Evolutionary conservation across 257 asterid genomes (phyloP), one percentile per base, ranked within the genome.

Genomic region (Capsicum pubescens): DNA sequence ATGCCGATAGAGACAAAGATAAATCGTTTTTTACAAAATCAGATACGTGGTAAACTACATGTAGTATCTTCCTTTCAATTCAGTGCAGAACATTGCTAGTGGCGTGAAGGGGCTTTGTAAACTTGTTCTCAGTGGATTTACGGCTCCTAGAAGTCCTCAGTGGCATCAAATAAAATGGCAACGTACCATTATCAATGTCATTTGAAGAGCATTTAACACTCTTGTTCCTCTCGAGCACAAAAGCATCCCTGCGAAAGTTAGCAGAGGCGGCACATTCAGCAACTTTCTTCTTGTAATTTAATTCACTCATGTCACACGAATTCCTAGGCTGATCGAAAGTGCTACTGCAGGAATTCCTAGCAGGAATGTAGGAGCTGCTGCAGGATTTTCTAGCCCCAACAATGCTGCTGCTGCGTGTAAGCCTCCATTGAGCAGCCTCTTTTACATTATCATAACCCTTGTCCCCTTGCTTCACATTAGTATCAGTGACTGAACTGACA

Each of bases 151-250:
- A 83, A 84, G 91, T 91, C 89, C 93, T 90, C 92, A 93, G 81
- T 12, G 99, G 98, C 64, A 97, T 92, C 93, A 93, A 87, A 88
- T 95, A 92, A 90, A 95, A 93, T 4, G 97, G 97, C 58, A 86
- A 79, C 4, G 83, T 82, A 67, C 92, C 92, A 61, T 86, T 87
- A 15, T 90, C 93, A 39, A 91, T 84, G 58, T 88, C 89, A 60
- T 84, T 87, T 6, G 93, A 83, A 17, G 87, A 76, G 77, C 86
- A 84, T 32, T 89, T 89, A 26, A 80, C 79, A 71, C 91, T 89
- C 84, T 17, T 70, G 69, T 87, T 89, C 77, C 92, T 82, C 86
- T 90, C 94, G 88, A 89, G 88, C 78, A 87, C 83, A 61, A 88
- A 91, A 9, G 87, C 91, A 82, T 86, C 95, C 87, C 85, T 86